phyloP scores from a whole-genome alignment of 164 flowering plant genomes.

The Buxus sempervirens region DNA sequence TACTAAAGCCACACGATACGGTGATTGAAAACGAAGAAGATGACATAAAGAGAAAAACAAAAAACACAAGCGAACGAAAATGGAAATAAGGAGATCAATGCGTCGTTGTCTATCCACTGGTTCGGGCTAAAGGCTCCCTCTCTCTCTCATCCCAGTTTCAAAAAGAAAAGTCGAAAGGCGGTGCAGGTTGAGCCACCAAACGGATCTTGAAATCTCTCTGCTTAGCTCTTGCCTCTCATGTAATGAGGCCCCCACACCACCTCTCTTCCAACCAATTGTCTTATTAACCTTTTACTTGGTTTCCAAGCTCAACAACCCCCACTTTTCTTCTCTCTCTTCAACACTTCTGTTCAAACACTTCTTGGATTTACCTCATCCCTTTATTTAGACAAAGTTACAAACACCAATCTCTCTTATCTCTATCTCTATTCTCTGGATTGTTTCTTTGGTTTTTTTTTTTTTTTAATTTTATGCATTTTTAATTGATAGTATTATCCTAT shows the following conservation, averaged over 20 bases:
- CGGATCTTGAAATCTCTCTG: constrained; percentile 9
- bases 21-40: too few species aligned
- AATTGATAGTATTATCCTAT: too few species aligned
- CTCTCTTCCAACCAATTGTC: constrained; percentile 31
- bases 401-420: not conserved
- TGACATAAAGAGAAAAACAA: too few species aligned
- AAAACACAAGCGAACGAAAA: too few species aligned
- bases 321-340: not conserved
- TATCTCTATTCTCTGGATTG: not conserved
- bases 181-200: constrained; percentile 22
- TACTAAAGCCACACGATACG: too few species aligned
- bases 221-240: too few species aligned
- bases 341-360: constrained; percentile 8
- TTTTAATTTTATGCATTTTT: not conserved
- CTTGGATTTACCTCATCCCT: too few species aligned
- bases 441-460: not conserved
- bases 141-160: too few species aligned
- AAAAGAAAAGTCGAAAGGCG: too few species aligned
- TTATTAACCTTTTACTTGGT: constrained; percentile 34
- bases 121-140: too few species aligned
- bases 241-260: constrained; percentile 26
- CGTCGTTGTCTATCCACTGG: too few species aligned
- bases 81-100: too few species aligned
- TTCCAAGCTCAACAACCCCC: constrained; percentile 41
- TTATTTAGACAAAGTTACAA: not conserved